phyloP scores from a whole-genome alignment of 768 basidiomycete species.

The Wakefieldia striispora region DNA sequence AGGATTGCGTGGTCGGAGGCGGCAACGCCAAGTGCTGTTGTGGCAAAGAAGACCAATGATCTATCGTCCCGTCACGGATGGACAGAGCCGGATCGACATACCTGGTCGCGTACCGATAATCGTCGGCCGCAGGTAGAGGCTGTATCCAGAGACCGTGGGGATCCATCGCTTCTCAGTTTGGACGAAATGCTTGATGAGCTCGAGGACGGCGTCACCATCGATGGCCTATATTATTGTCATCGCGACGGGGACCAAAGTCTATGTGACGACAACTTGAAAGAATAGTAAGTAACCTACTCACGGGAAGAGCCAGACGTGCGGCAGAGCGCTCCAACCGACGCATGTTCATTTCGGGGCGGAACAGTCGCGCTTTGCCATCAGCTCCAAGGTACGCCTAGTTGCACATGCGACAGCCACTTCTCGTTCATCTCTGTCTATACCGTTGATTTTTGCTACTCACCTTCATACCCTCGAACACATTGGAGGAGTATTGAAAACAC shows the following conservation, averaged over 20 bases:
- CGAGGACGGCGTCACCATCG: constrained; percentile 44
- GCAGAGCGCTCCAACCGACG: constrained; percentile 68
- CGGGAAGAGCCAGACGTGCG: constrained; percentile 71
- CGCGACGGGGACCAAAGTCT: no score
- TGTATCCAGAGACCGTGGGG: constrained; percentile 67
- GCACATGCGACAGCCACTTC: no score
- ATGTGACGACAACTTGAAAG: no score
- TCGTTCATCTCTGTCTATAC: background rate
- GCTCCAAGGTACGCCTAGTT: constrained; percentile 64
- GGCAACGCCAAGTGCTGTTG: constrained; percentile 58
- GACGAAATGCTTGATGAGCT: constrained; percentile 65
- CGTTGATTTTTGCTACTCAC: constrained; percentile 26
- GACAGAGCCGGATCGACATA: constrained; percentile 11
- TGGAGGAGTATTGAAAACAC: constrained; percentile 60
- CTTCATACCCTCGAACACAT: constrained; percentile 68
- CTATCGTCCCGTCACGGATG: background rate
- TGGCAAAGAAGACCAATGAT: background rate
- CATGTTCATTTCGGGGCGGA: constrained; percentile 87
- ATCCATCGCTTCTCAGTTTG: constrained; percentile 81
- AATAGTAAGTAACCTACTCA: constrained; percentile 28
- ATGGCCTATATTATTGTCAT: constrained; percentile 34
- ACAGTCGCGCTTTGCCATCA: constrained; percentile 73
- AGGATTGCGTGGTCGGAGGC: constrained; percentile 80
- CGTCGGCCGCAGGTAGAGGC: constrained; percentile 85
- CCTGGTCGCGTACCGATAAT: constrained; percentile 50